These are phyloP conservation scores for Colletotrichum salicis DNA, from an alignment of 2,329 filamentous ascomycete genomes.

Conservation along the genomic window DNA sequence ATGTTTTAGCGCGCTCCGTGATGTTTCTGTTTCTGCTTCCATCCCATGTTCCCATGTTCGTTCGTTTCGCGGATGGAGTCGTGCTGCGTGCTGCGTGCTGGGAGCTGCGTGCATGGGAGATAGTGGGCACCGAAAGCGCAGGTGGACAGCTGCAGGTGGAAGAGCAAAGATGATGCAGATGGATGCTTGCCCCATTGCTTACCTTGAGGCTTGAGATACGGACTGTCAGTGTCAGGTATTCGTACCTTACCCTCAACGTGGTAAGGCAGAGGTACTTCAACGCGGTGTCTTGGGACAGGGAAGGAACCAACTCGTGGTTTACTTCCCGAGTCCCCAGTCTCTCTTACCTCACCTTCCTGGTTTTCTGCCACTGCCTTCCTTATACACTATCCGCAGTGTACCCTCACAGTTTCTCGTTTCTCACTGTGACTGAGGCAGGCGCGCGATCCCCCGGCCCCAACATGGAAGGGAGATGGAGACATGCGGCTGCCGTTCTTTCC, in stretches of 20 bases:
- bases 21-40: conserved; percentile 26
- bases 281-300: background rate
- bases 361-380: no score
- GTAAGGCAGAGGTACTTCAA: no score
- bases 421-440: background rate
- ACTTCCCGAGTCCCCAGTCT: background rate
- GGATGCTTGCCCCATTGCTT: background rate
- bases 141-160: conserved; percentile 26
- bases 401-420: no score
- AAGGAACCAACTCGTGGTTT: conserved; percentile 21
- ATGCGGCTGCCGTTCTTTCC: background rate
- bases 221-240: no score
- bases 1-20: conserved; percentile 32
- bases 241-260: no score
- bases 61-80: background rate
- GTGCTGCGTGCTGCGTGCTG: background rate
- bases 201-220: no score
- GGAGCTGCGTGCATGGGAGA: background rate
- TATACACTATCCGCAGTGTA: no score
- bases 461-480: background rate
- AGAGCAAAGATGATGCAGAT: conserved; percentile 1
- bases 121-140: background rate
- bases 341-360: background rate
- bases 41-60: background rate
- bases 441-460: background rate